These are phyloP conservation scores for Dryas integrifolia DNA, from an alignment of 331 rosid genomes.

Conservation along the genomic window DNA sequence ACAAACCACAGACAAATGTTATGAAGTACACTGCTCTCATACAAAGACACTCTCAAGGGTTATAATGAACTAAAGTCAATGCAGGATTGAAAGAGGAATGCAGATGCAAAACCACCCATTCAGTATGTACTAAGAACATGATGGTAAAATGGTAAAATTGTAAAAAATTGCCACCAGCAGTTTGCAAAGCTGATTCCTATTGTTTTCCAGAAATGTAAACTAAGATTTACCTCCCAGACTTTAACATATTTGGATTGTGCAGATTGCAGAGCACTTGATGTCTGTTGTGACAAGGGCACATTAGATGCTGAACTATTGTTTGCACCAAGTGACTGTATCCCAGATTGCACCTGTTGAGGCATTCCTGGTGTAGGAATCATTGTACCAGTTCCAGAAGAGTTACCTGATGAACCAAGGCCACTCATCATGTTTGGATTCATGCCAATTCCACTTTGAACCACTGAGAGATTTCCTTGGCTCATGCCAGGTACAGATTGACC, in stretches of 20 bases:
- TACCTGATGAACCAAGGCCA: constrained; percentile 70
- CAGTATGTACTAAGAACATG: no score
- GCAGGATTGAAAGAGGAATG: no score
- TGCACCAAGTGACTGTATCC: constrained; percentile 63
- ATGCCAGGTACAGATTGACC: constrained; percentile 69
- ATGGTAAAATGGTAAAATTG: no score
- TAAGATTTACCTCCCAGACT: constrained; percentile 89
- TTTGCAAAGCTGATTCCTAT: constrained; percentile 9
- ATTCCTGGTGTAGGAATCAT: constrained; percentile 99
- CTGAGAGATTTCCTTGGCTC: constrained; percentile 79
- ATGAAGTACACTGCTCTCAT: no score
- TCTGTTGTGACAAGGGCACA: constrained; percentile 68
- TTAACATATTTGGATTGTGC: constrained; percentile 84
- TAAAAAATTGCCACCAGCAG: not conserved
- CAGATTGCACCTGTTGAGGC: constrained; percentile 74
- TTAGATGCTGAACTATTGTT: constrained; percentile 62
- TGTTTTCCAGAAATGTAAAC: not conserved
- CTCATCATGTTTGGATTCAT: constrained; percentile 76
- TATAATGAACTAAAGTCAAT: no score
- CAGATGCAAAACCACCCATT: no score
- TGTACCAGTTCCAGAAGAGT: constrained; percentile 79
- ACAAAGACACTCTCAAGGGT: no score
- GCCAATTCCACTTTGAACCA: constrained; percentile 75
- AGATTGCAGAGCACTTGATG: constrained; percentile 62
- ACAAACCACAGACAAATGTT: no score